A percentile compares a stretch with the other conserved stretches of the same genome.
Conservation (phyloP, 1,139 yeast genomes). For the Nakaseomyces bracarensis region DNA sequence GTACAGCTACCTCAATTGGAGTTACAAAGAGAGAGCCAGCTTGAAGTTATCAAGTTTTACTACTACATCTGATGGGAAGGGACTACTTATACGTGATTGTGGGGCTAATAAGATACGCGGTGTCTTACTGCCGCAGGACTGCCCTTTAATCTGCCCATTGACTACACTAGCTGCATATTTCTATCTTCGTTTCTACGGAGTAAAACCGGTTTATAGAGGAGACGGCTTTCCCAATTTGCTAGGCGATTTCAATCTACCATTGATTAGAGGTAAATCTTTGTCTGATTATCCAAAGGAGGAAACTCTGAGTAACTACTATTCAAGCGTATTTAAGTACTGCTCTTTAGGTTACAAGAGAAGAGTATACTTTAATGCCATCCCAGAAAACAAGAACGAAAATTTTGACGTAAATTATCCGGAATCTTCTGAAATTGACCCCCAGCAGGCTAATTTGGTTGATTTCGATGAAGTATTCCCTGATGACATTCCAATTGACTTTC, state of each 20-base stretch:
- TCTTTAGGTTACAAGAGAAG: slow-evolving; percentile 27
- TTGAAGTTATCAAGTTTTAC: slow-evolving; percentile 18
- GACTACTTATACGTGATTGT: background rate
- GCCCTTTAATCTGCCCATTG: slow-evolving; percentile 27
- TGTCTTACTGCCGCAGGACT: slow-evolving; percentile 19
- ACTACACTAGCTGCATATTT: slow-evolving; percentile 28
- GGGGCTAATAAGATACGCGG: slow-evolving; percentile 9
- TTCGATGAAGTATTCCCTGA: slow-evolving; percentile 15
- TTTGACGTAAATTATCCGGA: slow-evolving; percentile 14
- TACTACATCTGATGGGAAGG: background rate
- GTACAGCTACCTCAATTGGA: slow-evolving; percentile 20
- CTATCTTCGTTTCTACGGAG: slow-evolving; percentile 28
- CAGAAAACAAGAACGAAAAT: slow-evolving; percentile 9
- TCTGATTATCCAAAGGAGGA: slow-evolving; percentile 27
- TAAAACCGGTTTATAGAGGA: slow-evolving; percentile 20
- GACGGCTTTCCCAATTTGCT: slow-evolving; percentile 28
- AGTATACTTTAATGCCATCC: slow-evolving; percentile 16
- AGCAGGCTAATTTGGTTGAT: slow-evolving; percentile 1
- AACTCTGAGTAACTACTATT: slow-evolving; percentile 25
- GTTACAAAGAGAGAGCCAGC: slow-evolving; percentile 21
- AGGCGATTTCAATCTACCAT: slow-evolving; percentile 15
- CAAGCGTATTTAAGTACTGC: slow-evolving; percentile 27
- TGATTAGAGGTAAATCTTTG: slow-evolving; percentile 25
- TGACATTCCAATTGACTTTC: slow-evolving; percentile 20
- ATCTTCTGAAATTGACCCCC: slow-evolving; percentile 10